These are phyloP conservation scores for Chloranthus sessilifolius DNA, from an alignment of 164 flowering plant genomes.

Conservation along the genomic window DNA sequence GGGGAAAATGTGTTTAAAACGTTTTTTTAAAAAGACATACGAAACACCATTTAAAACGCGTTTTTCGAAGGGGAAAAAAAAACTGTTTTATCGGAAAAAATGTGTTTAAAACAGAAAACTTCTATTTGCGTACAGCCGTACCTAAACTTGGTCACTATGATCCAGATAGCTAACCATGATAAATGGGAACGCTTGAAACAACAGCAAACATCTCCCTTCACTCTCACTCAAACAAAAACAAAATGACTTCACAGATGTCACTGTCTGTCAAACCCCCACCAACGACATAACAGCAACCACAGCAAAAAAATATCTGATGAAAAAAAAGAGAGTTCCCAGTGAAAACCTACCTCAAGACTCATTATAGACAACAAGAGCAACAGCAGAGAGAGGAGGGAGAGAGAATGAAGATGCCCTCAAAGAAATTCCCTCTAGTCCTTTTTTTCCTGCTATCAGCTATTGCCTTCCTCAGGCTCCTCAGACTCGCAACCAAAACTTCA, in stretches of 20 bases:
- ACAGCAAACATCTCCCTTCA: constrained; percentile 40
- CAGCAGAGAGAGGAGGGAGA: constrained; percentile 2
- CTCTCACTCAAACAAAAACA: constrained; percentile 26
- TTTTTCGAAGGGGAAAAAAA: no score
- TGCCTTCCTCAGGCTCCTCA: constrained; percentile 55
- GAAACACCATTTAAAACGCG: no score
- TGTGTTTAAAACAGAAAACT: no score
- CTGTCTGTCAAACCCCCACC: constrained; percentile 1
- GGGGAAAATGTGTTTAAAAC: no score
- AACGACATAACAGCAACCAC: constrained; percentile 6
- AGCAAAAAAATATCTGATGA: constrained; percentile 8
- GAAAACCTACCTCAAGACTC: constrained; percentile 10
- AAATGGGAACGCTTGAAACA: no score
- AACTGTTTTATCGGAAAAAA: no score
- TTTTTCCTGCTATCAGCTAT: constrained; percentile 44
- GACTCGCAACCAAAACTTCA: constrained; percentile 31
- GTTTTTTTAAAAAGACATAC: no score
- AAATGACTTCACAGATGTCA: background rate
- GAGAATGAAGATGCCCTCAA: constrained; percentile 22
- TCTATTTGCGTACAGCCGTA: no score
- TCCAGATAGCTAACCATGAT: no score
- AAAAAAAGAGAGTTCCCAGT: constrained; percentile 24
- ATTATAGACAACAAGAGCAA: background rate
- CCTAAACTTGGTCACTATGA: no score
- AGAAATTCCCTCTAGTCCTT: constrained; percentile 44